These are phyloP conservation scores for Symbiodinium pilosum DNA, from an alignment of 73 alveolate species.

Conservation along the genomic window DNA sequence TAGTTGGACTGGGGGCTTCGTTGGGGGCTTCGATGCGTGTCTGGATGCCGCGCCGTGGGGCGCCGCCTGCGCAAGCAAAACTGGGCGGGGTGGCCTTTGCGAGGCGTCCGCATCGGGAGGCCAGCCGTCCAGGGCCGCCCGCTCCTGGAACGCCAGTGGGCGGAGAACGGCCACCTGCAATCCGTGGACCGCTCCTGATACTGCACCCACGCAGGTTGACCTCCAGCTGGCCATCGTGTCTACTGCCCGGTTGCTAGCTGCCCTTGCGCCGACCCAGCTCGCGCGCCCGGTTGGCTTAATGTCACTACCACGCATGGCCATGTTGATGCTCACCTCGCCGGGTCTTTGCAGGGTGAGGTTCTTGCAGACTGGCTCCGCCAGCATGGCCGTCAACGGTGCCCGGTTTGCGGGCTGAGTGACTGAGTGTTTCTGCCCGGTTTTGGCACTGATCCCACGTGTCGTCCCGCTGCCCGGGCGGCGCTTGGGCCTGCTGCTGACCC, in stretches of 20 bases:
- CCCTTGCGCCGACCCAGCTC: slow-evolving; percentile 28
- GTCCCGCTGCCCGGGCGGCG: background rate
- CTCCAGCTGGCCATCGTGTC: background rate
- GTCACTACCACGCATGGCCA: slow-evolving; percentile 15
- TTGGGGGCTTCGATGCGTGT: no score
- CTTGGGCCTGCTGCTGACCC: background rate
- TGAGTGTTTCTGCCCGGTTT: slow-evolving; percentile 9
- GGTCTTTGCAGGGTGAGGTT: background rate
- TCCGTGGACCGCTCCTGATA: no score
- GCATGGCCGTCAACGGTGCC: background rate
- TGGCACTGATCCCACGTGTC: slow-evolving; percentile 3
- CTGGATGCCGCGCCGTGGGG: no score
- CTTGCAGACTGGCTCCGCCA: background rate
- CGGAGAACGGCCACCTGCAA: no score
- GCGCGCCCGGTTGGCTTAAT: background rate
- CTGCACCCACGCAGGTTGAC: no score
- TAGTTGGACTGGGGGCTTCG: no score
- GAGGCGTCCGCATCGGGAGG: no score
- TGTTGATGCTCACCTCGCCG: slow-evolving; percentile 31
- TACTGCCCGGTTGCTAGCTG: slow-evolving; percentile 2
- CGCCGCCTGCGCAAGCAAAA: no score
- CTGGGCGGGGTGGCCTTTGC: no score
- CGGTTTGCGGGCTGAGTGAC: slow-evolving; percentile 43
- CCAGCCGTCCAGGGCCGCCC: no score
- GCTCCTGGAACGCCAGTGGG: no score